These are phyloP conservation scores for Solanum medicagineum DNA, from an alignment of 257 asterid species.

Conservation along the genomic window DNA sequence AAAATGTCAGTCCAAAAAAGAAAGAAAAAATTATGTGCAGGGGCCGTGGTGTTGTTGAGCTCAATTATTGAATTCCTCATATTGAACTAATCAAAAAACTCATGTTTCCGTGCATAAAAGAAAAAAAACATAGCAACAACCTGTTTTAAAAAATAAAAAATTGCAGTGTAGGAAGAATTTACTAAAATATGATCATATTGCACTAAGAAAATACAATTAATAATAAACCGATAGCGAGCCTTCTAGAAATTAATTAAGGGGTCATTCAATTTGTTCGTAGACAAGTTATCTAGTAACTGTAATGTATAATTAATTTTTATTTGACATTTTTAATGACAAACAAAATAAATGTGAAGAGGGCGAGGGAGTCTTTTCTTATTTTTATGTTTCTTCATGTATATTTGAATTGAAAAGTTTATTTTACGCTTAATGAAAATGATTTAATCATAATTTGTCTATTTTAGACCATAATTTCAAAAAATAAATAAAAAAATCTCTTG, in stretches of 20 bases:
- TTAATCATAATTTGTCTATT: neutral
- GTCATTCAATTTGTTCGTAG: neutral
- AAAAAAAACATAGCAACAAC: neutral
- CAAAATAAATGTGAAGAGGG: neutral
- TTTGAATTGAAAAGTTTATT: too few relatives aligned
- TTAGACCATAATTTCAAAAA: neutral
- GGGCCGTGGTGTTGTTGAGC: slow-evolving; percentile 6
- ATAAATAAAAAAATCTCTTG: neutral
- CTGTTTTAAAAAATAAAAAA: neutral
- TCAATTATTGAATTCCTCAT: slow-evolving; percentile 38
- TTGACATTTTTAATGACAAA: neutral
- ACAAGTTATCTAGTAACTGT: neutral
- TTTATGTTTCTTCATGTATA: too few relatives aligned
- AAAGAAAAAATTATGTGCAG: neutral
- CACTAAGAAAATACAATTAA: neutral
- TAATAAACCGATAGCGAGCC: neutral
- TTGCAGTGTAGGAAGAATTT: neutral
- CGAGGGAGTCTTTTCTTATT: neutral
- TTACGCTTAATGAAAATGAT: neutral
- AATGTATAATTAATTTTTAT: neutral
- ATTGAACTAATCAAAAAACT: slow-evolving; percentile 7
- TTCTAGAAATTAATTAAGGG: neutral
- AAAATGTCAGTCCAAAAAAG: slow-evolving; percentile 12
- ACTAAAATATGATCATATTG: neutral
- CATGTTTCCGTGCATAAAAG: neutral